Percentiles rank a stretch among this genome's conserved stretches.
Evolutionary conservation across 768 basidiomycete species (phyloP).

Genomic region (Dioszegia crocea): DNA sequence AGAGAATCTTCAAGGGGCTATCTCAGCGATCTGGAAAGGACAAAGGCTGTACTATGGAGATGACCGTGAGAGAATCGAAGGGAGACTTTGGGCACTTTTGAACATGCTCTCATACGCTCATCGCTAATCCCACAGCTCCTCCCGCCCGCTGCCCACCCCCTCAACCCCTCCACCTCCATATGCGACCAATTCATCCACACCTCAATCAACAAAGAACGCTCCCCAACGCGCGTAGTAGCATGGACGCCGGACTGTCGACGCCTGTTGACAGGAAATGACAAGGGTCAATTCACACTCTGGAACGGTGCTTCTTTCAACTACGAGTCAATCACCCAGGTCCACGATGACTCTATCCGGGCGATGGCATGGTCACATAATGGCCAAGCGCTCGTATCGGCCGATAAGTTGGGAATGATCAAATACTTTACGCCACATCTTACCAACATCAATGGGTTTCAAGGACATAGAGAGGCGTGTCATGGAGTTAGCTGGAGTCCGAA

Average conservation of each 20-base stretch:
- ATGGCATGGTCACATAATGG: constrained; percentile 89
- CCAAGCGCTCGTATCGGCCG: constrained; percentile 85
- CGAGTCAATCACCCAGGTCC: constrained; percentile 95
- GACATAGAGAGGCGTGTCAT: constrained; percentile 89
- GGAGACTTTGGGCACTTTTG: too few species aligned
- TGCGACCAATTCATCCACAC: constrained; percentile 98
- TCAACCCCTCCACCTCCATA: constrained; percentile 84
- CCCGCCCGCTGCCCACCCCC: constrained; percentile 85
- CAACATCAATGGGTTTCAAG: constrained; percentile 89
- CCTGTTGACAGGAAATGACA: constrained; percentile 88
- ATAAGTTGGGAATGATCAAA: constrained; percentile 91
- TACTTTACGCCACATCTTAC: constrained; percentile 99
- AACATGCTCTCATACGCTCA: too few species aligned
- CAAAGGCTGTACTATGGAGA: too few species aligned
- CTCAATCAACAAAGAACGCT: constrained; percentile 96
- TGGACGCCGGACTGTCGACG: constrained; percentile 97
- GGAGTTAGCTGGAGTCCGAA: constrained; percentile 88
- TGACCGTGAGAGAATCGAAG: too few species aligned
- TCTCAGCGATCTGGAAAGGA: too few species aligned
- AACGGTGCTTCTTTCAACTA: constrained; percentile 99
- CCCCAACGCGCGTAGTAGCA: constrained; percentile 94
- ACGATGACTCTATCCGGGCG: constrained; percentile 88
- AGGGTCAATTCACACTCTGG: constrained; percentile 98
- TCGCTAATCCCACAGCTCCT: constrained; percentile 61
- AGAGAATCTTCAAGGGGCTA: too few species aligned